Evolutionary conservation across 1,284 basidiomycete species (phyloP), one percentile per base, ranked within the genome.

Genomic region (Papiliotrema fonsecae): DNA sequence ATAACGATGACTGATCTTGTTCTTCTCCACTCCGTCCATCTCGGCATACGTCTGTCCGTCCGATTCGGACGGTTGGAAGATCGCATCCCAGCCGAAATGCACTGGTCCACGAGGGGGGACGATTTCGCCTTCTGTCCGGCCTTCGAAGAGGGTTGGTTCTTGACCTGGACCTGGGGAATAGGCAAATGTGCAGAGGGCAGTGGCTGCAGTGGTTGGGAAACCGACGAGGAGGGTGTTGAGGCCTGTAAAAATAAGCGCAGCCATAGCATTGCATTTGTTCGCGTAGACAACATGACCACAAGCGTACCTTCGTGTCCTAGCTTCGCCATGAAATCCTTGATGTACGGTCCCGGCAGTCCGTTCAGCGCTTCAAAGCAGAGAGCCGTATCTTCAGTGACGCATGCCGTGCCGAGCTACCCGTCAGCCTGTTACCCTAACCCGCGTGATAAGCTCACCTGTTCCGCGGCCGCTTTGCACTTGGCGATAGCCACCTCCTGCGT

Each of bases 341-440:
- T 96, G 74, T 97, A 98, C 0, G 93, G 92, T 0, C 94, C 96
- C 2, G 94, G 94, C 6, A 98, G 81, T 0, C 90, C 93, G 34
- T 84, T 81, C 30, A 97, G 76, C 0, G 93, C 92, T 57, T 85
- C 82, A 66, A 92, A 97, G 63, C 86, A 88, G 4, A 98, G 81
- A 0, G 94, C 91, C 0, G 94, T 97, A 70, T 98, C 96, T 74
- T 98, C 94, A 0, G 92, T 97, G 56, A 98, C 90, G 64, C 90
- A 94, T 4, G 93, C 86, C 0, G 85, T 84, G 11, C 83, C 82
- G 28, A 90, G 75, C 85, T 87, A 50, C 4, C 21, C 6, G 7
- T 25, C 21, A 50, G 35, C 11, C 6, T 21, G 7, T 31, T 6
- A 34, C 18, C 9, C 24, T 2, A 30, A 40, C 9, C n/a, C 21